Percentiles rank a stretch among this genome's conserved stretches.
Conservation (phyloP, 768 basidiomycete species). For the Leccinum rimulosum region DNA sequence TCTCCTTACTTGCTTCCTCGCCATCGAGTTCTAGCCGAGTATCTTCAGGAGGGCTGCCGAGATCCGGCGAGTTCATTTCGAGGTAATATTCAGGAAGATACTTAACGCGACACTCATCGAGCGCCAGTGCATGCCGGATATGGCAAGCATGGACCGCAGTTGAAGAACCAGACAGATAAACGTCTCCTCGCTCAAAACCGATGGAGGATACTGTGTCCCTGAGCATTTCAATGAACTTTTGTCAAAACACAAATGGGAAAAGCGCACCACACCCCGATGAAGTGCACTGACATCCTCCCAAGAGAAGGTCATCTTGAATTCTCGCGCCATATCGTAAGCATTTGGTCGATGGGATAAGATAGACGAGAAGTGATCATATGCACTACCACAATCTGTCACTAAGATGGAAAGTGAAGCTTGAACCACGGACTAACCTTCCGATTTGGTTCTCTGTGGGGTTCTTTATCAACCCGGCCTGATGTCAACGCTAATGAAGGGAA, state of each 20-base stretch:
- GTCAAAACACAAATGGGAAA: not conserved
- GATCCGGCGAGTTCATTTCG: slow-evolving; percentile 25
- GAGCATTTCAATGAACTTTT: not conserved
- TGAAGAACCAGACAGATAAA: slow-evolving; percentile 51
- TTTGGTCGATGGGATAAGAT: slow-evolving; percentile 16
- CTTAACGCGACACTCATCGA: slow-evolving; percentile 59
- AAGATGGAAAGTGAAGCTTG: not conserved
- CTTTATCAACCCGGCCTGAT: slow-evolving; percentile 31
- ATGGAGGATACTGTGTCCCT: slow-evolving; percentile 70
- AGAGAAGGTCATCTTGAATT: slow-evolving; percentile 45
- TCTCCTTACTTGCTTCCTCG: not conserved
- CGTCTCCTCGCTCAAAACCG: slow-evolving; percentile 44
- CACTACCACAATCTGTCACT: slow-evolving; percentile 4
- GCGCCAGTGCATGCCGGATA: slow-evolving; percentile 61
- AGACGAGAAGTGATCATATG: slow-evolving; percentile 17
- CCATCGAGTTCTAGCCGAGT: slow-evolving; percentile 17
- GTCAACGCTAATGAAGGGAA: not conserved
- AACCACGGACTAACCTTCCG: slow-evolving; percentile 9
- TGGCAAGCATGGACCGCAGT: slow-evolving; percentile 52
- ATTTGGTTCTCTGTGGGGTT: slow-evolving; percentile 30
- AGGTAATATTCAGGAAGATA: slow-evolving; percentile 44
- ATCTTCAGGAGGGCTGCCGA: slow-evolving; percentile 15
- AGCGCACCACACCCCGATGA: slow-evolving; percentile 50
- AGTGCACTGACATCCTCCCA: slow-evolving; percentile 44
- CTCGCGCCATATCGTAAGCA: slow-evolving; percentile 15